A percentile compares a stretch with the other conserved stretches of the same genome.
phyloP scores from a whole-genome alignment of 2,329 filamentous ascomycete genomes.

The Macrophomina pseudophaseolina region DNA sequence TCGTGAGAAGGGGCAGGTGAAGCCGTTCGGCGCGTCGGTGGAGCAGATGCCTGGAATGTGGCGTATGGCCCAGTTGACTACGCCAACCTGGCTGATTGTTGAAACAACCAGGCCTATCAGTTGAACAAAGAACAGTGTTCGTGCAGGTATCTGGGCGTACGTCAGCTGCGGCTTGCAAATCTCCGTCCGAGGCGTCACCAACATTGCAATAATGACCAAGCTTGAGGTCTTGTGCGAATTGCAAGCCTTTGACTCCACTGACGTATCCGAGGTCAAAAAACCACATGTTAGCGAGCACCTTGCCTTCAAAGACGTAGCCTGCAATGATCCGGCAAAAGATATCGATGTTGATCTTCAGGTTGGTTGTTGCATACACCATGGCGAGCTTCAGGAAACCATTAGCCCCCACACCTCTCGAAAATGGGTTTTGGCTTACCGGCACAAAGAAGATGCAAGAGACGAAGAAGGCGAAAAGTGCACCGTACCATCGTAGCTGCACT shows the following conservation, averaged over 20 bases:
- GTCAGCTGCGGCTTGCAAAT: not conserved
- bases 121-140: not conserved
- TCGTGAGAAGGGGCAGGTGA: conserved; percentile 1
- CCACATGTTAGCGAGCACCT: conserved; percentile 22
- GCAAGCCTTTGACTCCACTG: conserved; percentile 6
- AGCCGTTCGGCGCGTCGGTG: not conserved
- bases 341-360: conserved; percentile 22
- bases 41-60: conserved; percentile 52
- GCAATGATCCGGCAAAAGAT: conserved; percentile 22
- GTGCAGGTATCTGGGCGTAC: not conserved
- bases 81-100: conserved; percentile 41
- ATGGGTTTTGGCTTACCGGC: not conserved
- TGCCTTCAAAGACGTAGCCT: conserved; percentile 14
- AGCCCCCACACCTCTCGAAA: not conserved
- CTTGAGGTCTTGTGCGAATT: conserved; percentile 23
- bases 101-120: not conserved
- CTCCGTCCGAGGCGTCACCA: not conserved
- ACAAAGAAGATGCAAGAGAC: conserved; percentile 17
- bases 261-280: conserved; percentile 25
- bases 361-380: conserved; percentile 18
- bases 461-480: conserved; percentile 16
- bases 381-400: not conserved
- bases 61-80: conserved; percentile 34
- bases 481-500: conserved; percentile 19
- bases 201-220: conserved; percentile 20